Conservation (phyloP, 1,139 yeast species). For the Candida neerlandica region DNA sequence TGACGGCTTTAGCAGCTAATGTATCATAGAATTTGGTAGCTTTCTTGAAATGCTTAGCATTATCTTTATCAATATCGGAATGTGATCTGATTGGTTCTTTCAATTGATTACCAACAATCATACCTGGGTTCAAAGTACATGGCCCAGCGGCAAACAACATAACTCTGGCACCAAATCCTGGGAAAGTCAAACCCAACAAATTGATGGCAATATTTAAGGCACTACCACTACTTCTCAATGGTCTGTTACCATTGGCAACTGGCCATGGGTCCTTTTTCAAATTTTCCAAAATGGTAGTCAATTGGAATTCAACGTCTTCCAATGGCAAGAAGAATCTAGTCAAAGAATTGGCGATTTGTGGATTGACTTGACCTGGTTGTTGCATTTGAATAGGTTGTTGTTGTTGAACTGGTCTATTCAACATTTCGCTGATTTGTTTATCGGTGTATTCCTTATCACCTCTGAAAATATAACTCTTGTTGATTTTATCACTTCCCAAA, state of each 20-base stretch:
- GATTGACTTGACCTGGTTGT: slow-evolving; percentile 20
- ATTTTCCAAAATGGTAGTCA: slow-evolving; percentile 78
- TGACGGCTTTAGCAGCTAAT: slow-evolving; percentile 66
- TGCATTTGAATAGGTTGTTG: slow-evolving; percentile 28
- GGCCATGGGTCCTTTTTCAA: slow-evolving; percentile 91
- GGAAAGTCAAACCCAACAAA: slow-evolving; percentile 81
- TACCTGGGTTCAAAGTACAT: slow-evolving; percentile 92
- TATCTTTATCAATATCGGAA: slow-evolving; percentile 79
- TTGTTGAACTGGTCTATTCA: slow-evolving; percentile 49
- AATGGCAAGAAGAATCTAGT: slow-evolving; percentile 84
- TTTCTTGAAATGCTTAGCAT: slow-evolving; percentile 88
- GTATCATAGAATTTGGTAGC: slow-evolving; percentile 85
- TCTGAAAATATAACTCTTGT: slow-evolving; percentile 84
- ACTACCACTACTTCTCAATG: slow-evolving; percentile 91
- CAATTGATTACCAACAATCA: slow-evolving; percentile 87
- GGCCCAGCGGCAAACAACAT: slow-evolving; percentile 95
- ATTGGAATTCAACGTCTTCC: slow-evolving; percentile 83
- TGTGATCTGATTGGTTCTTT: slow-evolving; percentile 97
- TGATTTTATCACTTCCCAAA: slow-evolving; percentile 75
- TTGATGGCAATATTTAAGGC: slow-evolving; percentile 86
- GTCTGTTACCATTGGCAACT: slow-evolving; percentile 82
- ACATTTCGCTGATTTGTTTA: slow-evolving; percentile 75
- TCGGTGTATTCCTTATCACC: slow-evolving; percentile 88
- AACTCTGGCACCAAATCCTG: slow-evolving; percentile 88
- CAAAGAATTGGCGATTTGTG: slow-evolving; percentile 48